Conservation (phyloP, 2,329 filamentous ascomycete genomes). For the Talaromyces sp. region DNA sequence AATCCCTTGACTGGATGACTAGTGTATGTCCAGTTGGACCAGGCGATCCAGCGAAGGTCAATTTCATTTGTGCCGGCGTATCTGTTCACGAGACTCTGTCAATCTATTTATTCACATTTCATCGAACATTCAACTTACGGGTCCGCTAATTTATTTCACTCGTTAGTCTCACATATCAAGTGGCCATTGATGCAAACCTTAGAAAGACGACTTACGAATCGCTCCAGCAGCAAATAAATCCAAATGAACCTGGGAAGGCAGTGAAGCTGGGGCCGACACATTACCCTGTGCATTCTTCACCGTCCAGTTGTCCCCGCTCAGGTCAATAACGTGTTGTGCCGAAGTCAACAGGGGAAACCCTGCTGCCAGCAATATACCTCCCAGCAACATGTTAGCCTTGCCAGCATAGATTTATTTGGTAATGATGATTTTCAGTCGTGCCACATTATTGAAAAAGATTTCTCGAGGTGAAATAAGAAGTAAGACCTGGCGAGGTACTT, state of each 20-base stretch:
- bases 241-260: slow-evolving; percentile 59
- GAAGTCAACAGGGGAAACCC: slow-evolving; percentile 20
- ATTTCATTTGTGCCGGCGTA: slow-evolving; percentile 59
- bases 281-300: slow-evolving; percentile 47
- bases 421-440: not conserved
- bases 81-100: slow-evolving; percentile 21
- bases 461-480: not conserved
- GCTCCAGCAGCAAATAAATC: slow-evolving; percentile 54
- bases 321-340: slow-evolving; percentile 38
- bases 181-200: not conserved
- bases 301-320: slow-evolving; percentile 45
- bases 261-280: slow-evolving; percentile 52
- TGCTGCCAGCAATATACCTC: slow-evolving; percentile 1
- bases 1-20: slow-evolving; percentile 45
- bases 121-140: slow-evolving; percentile 27
- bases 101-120: not conserved
- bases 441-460: not conserved
- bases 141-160: slow-evolving; percentile 25
- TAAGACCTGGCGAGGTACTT: not conserved
- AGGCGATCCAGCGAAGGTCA: slow-evolving; percentile 57
- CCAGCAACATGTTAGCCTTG: not conserved
- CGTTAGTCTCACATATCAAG: slow-evolving; percentile 9
- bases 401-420: not conserved
- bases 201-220: slow-evolving; percentile 46
- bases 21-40: slow-evolving; percentile 60